Base-by-base conservation (phyloP, 2,329 filamentous ascomycete genomes). In the Aspergillus unguis region DNA sequence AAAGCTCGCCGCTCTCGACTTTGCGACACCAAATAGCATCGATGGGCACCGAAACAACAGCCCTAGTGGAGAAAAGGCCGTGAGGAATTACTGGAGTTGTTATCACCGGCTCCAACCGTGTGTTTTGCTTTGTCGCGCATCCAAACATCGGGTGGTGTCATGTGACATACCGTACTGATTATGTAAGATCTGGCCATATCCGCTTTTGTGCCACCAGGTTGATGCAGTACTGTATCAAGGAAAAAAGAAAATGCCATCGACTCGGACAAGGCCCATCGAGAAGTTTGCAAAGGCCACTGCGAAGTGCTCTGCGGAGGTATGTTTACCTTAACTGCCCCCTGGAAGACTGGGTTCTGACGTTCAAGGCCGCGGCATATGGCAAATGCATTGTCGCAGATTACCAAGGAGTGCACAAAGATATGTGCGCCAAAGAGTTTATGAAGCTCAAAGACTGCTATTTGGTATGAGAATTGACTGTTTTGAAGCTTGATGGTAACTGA, bases 311-410 rank as follows among this genome's bases (percentile, higher is more conserved):
- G 72, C 76, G 46, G 85, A 89, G 77, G 85, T 87, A 70, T 36
- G 70, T 17, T 25, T 37, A 31, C 26, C 11, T 7, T 29, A 35
- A 6, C 31, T 17, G 37, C 26, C 10, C 9, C 36, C 38, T 9
- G 31, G 26, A 25, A 35, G 45, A 17, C 17, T 11, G 29, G 31
- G 33, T 46, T 44, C 42, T 29, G 52, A 44, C 25, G 11, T 31
- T 38, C 7, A 35, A 97, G 92, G 87, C 90, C 48, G 80, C 90
- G 2, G 78, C 83, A 9, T 99, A 97, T 66, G 94, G 92, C 60
- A 92, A 91, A 77, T 99, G 94, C 69, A 85, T 99, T 58, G 82
- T 92, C 46, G 83, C 84, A 36, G 92, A 97, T 67, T 97, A 95
- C 74, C 92, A 92, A 67, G 84, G 90, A 3, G 84, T 96, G 3